A percentile compares a stretch with the other conserved stretches of the same genome.
Conservation (phyloP, 2,329 filamentous ascomycete genomes). For the Helotiales sp. region DNA sequence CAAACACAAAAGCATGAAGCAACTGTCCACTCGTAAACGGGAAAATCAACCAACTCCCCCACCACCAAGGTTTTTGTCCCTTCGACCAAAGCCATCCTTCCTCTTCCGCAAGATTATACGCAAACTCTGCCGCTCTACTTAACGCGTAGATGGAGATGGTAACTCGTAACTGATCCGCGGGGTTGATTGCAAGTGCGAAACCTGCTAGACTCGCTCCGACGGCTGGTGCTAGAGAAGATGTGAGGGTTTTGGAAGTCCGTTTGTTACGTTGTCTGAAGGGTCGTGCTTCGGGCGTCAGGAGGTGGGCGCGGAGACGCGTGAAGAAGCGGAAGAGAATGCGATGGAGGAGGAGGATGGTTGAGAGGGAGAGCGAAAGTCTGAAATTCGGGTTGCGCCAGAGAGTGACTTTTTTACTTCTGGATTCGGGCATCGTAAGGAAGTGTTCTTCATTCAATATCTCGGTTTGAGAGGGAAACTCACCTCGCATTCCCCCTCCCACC, state of each 20-base stretch:
- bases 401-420: conserved; percentile 52
- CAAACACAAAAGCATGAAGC: conserved; percentile 76
- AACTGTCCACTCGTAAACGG: conserved; percentile 78
- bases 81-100: conserved; percentile 66
- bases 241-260: conserved; percentile 73
- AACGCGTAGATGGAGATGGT: conserved; percentile 82
- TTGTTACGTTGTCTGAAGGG: conserved; percentile 87
- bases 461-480: conserved; percentile 15
- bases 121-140: conserved; percentile 82
- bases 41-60: conserved; percentile 82
- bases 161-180: conserved; percentile 72
- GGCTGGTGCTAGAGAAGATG: conserved; percentile 82
- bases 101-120: conserved; percentile 82
- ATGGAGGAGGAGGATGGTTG: conserved; percentile 85
- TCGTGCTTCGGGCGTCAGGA: conserved; percentile 79
- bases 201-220: conserved; percentile 90
- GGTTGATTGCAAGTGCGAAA: conserved; percentile 77
- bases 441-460: background rate
- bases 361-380: conserved; percentile 80
- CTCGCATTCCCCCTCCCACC: conserved; percentile 45
- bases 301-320: conserved; percentile 73
- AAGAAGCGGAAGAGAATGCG: conserved; percentile 91
- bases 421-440: conserved; percentile 26
- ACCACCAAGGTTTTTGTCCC: conserved; percentile 75
- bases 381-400: conserved; percentile 71